phyloP scores from a whole-genome alignment of 768 basidiomycete genomes.

The Hydnomerulius pinastri region DNA sequence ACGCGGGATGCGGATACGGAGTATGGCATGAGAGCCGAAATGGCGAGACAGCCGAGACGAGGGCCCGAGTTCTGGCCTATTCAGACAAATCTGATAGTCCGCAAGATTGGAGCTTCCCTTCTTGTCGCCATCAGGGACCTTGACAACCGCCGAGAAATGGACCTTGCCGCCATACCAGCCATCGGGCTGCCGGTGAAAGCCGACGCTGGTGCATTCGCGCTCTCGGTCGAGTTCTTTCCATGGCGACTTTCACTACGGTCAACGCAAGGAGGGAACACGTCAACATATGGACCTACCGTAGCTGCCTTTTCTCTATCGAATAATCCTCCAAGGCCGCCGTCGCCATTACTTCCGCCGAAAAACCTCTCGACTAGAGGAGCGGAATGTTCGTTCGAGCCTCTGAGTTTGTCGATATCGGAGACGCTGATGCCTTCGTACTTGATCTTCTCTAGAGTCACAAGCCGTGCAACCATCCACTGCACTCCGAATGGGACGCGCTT shows the following conservation, averaged over 20 bases:
- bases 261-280: conserved; percentile 7
- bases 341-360: conserved; percentile 1
- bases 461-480: conserved; percentile 56
- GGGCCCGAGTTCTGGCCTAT: conserved; percentile 50
- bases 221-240: conserved; percentile 67
- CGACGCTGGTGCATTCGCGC: conserved; percentile 34
- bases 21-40: conserved; percentile 62
- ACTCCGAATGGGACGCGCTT: conserved; percentile 44
- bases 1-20: conserved; percentile 50
- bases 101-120: conserved; percentile 1
- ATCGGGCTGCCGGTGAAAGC: conserved; percentile 36
- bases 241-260: conserved; percentile 44
- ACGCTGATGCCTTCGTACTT: conserved; percentile 34
- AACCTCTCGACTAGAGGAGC: conserved; percentile 28
- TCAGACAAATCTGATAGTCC: conserved; percentile 43
- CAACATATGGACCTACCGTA: conserved; percentile 17
- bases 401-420: conserved; percentile 27
- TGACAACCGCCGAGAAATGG: conserved; percentile 48
- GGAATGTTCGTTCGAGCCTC: conserved; percentile 33
- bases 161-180: conserved; percentile 66
- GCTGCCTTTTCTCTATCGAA: conserved; percentile 15
- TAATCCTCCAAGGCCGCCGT: not conserved
- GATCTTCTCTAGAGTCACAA: conserved; percentile 33
- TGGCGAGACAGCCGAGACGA: conserved; percentile 59
- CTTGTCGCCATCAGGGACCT: not conserved